Conservation (phyloP, 2,329 filamentous ascomycete species). For the Neopestalotiopsis rosae region DNA sequence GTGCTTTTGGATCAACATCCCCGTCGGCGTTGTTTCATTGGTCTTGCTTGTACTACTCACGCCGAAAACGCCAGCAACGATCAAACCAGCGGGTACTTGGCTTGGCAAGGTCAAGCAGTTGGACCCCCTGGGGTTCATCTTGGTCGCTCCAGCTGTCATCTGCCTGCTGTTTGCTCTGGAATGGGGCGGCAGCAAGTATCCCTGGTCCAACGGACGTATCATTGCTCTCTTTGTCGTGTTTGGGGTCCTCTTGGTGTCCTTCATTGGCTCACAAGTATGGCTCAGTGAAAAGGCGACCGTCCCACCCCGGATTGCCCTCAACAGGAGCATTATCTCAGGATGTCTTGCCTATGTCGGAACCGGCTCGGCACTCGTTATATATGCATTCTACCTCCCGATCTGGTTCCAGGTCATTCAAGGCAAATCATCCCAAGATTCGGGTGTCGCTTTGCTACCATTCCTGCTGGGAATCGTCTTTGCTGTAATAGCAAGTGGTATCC, state of each 20-base stretch:
- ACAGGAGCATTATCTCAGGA: background rate
- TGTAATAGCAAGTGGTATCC: constrained; percentile 4
- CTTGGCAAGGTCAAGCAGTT: constrained; percentile 2
- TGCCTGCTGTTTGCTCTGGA: constrained; percentile 6
- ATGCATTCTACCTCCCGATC: constrained; percentile 5
- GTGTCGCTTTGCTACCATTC: background rate
- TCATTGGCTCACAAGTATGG: background rate
- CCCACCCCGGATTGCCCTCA: background rate
- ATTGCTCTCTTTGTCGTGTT: constrained; percentile 11
- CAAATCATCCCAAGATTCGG: constrained; percentile 2
- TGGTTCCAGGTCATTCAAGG: constrained; percentile 10
- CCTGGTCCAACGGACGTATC: constrained; percentile 5
- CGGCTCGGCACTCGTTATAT: constrained; percentile 2
- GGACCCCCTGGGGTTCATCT: background rate
- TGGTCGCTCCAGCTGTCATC: background rate
- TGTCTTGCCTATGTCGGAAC: constrained; percentile 1
- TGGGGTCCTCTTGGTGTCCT: background rate
- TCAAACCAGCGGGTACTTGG: background rate
- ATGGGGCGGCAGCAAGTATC: constrained; percentile 12
- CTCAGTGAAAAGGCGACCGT: constrained; percentile 8
- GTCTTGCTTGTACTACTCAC: background rate
- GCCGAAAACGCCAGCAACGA: background rate
- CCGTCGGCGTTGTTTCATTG: constrained; percentile 3
- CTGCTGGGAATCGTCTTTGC: constrained; percentile 4
- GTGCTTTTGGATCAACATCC: constrained; percentile 19